phyloP scores from a whole-genome alignment of 768 basidiomycete genomes.

The Phylloporus sp. region DNA sequence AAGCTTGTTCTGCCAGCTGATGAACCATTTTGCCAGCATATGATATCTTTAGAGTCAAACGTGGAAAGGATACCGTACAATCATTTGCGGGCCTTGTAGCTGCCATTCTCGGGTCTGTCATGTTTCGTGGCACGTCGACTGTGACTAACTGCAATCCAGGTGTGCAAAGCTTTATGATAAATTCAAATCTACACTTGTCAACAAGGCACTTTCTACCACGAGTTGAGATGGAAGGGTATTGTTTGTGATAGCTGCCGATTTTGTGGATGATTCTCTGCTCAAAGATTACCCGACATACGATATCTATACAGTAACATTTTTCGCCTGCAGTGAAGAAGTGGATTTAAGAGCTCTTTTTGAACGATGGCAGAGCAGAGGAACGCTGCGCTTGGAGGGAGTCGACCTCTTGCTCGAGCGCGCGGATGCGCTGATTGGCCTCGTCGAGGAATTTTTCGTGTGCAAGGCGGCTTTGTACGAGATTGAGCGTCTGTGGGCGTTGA shows the following conservation, averaged over 20 bases:
- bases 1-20: constrained; percentile 8
- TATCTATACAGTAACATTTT: constrained; percentile 16
- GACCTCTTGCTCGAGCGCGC: constrained; percentile 58
- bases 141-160: constrained; percentile 36
- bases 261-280: not conserved
- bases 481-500: constrained; percentile 49
- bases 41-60: constrained; percentile 69
- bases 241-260: not conserved
- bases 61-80: constrained; percentile 57
- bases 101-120: constrained; percentile 66
- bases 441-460: constrained; percentile 71
- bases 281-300: not conserved
- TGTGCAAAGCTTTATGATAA: constrained; percentile 72
- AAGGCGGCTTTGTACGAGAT: constrained; percentile 57
- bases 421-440: constrained; percentile 52
- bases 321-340: not conserved
- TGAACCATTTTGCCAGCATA: constrained; percentile 50
- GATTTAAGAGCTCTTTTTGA: constrained; percentile 18
- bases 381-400: constrained; percentile 29
- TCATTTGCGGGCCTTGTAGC: constrained; percentile 64
- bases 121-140: not conserved
- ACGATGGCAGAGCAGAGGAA: not conserved
- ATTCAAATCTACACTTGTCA: constrained; percentile 60
- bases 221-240: constrained; percentile 10
- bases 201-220: constrained; percentile 33